These are phyloP conservation scores for Xerophyta viscosa DNA, from an alignment of 106 monocot genomes.

Conservation along the genomic window DNA sequence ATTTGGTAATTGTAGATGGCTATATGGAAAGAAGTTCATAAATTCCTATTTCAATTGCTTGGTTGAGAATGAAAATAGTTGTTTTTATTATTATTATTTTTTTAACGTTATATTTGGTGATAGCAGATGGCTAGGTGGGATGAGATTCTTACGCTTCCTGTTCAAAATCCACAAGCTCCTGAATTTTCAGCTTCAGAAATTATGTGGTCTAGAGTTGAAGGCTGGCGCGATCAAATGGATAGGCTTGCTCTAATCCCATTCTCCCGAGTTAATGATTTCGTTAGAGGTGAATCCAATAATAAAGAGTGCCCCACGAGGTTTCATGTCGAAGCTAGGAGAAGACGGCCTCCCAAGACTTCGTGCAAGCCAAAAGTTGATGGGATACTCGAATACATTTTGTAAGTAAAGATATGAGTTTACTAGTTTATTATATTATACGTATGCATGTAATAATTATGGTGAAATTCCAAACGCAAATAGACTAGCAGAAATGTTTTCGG, in stretches of 20 bases:
- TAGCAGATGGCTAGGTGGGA: conserved; percentile 94
- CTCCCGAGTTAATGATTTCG: conserved; percentile 78
- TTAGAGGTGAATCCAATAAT: conserved; percentile 84
- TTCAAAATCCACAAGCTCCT: conserved; percentile 66
- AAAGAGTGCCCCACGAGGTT: conserved; percentile 91
- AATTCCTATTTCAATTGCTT: too few species aligned
- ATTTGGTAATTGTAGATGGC: too few species aligned
- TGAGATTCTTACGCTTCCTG: conserved; percentile 77
- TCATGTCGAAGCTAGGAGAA: conserved; percentile 91
- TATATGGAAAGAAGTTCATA: too few species aligned
- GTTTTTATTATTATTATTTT: too few species aligned
- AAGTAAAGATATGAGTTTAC: conserved; percentile 15
- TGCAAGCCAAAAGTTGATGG: conserved; percentile 96
- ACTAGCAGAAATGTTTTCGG: too few species aligned
- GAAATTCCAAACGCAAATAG: too few species aligned
- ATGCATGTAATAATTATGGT: too few species aligned
- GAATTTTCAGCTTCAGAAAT: conserved; percentile 87
- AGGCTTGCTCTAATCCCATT: conserved; percentile 88
- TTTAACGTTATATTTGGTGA: conserved; percentile 4
- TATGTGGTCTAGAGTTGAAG: conserved; percentile 88
- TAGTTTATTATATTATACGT: not conserved
- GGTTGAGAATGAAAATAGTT: too few species aligned
- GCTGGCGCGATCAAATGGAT: conserved; percentile 82
- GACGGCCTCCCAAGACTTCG: conserved; percentile 36
- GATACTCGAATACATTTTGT: conserved; percentile 97